Evolutionary conservation across 495 filamentous ascomycete species (phyloP), one percentile per base, ranked within the genome.

Genomic region (Penicillium steckii): DNA sequence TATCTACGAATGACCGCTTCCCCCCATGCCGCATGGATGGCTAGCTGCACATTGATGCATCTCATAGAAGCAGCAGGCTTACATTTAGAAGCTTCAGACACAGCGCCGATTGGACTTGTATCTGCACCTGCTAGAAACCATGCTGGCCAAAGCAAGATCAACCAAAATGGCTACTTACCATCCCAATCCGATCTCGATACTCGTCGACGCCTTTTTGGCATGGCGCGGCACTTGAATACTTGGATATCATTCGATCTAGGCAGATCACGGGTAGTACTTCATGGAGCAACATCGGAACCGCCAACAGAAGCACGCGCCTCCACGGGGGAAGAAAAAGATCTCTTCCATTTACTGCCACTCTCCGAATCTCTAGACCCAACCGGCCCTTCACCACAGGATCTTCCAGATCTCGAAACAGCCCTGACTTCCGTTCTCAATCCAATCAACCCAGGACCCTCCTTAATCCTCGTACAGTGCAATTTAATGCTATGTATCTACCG

Each of bases 231-330:
- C 46, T 68, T 79, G 44, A 81, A 77, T 54, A 73, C 70, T 32
- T 78, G 74, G 76, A 72, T 72, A 8, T 77, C 73, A 21, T 80
- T 79, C 47, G 80, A 82, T 41, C 73, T 81, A 8, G 79, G 79
- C 40, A 73, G 78, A 15, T 79, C 78, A 3, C 70, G 74, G 8
- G 72, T 80, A 17, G 57, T 73, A 10, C 62, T 79, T 5, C 69
- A 73, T 46, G 68, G 70, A 29, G 70, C 75, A 22, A 71, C 67
- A 25, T 62, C 72, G 4, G 60, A 68, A n/a, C 0, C 40, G 33
- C 46, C 15, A 54, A 51, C 12, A 21, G 55, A 55, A 46, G 51
- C 56, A 52, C 23, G 54, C 59, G 33, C 9, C 47, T 24, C 33
- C 43, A 4, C 10, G 27, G 47, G 18, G 44, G 52, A 8, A 21